These are phyloP conservation scores for Pseudoscleropodium purum DNA, from an alignment of 225 moss, liverwort and hornwort genomes.

Conservation along the genomic window DNA sequence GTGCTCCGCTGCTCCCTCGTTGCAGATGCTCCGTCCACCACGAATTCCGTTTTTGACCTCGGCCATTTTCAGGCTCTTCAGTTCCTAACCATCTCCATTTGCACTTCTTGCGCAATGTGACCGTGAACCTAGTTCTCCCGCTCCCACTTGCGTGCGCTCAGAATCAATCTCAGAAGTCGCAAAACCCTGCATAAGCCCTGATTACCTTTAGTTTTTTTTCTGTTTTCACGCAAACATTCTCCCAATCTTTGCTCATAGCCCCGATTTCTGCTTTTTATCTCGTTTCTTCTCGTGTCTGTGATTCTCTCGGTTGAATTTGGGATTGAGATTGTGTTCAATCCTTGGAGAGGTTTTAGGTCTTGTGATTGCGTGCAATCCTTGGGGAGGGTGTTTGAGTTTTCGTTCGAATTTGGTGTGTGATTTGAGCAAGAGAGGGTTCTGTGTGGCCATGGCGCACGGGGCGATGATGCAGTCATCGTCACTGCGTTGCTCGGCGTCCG, in stretches of 20 bases:
- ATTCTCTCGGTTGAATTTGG: neutral
- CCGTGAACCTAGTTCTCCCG: neutral
- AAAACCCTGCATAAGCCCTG: neutral
- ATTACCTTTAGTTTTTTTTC: neutral
- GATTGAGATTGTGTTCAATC: neutral
- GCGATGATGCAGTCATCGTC: conserved; percentile 15
- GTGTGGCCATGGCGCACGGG: conserved; percentile 18
- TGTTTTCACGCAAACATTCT: too few relatives aligned
- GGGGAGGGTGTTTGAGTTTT: neutral
- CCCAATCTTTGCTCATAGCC: neutral
- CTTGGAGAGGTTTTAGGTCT: neutral
- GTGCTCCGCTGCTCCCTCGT: neutral
- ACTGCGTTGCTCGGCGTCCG: conserved; percentile 15
- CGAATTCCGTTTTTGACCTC: neutral
- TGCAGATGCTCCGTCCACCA: neutral
- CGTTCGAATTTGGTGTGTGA: neutral
- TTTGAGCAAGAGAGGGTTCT: neutral
- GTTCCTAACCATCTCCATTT: neutral
- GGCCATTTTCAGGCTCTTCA: neutral
- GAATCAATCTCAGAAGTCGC: neutral
- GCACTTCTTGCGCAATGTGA: neutral
- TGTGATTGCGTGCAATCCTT: neutral
- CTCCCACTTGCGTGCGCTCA: neutral
- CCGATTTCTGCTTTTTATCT: neutral
- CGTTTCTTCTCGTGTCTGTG: neutral